Evolutionary conservation across 148 eudicot species (phyloP).

Genomic region (Dianthus caryophyllus): DNA sequence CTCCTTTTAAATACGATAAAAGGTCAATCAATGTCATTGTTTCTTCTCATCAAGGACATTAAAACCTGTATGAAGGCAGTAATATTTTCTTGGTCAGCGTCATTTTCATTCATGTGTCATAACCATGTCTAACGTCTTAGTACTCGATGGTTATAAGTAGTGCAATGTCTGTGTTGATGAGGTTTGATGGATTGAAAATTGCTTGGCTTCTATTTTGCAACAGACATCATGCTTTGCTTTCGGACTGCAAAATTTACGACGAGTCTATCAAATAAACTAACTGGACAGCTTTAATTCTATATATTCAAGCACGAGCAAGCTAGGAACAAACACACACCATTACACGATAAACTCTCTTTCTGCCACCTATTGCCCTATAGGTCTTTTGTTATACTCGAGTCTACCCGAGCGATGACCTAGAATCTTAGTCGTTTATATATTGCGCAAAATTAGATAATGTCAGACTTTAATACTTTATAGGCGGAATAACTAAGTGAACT

Average conservation of each 20-base stretch:
- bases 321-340: neutral
- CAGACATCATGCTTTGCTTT: neutral
- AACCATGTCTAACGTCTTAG: too few species aligned
- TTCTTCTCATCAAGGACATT: too few species aligned
- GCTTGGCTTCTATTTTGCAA: too few species aligned
- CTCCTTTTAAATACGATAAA: neutral
- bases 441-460: too few species aligned
- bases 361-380: neutral
- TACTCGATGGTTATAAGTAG: too few species aligned
- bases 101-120: too few species aligned
- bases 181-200: too few species aligned
- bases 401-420: neutral
- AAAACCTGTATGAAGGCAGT: neutral
- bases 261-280: neutral
- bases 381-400: neutral
- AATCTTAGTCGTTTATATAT: neutral
- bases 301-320: neutral
- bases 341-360: too few species aligned
- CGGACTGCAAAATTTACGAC: neutral
- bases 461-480: neutral
- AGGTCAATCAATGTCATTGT: neutral
- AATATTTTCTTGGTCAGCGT: too few species aligned
- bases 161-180: too few species aligned
- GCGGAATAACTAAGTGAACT: neutral
- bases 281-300: neutral